phyloP scores from a whole-genome alignment of 1,284 basidiomycete genomes.

The Naganishia liquefaciens region DNA sequence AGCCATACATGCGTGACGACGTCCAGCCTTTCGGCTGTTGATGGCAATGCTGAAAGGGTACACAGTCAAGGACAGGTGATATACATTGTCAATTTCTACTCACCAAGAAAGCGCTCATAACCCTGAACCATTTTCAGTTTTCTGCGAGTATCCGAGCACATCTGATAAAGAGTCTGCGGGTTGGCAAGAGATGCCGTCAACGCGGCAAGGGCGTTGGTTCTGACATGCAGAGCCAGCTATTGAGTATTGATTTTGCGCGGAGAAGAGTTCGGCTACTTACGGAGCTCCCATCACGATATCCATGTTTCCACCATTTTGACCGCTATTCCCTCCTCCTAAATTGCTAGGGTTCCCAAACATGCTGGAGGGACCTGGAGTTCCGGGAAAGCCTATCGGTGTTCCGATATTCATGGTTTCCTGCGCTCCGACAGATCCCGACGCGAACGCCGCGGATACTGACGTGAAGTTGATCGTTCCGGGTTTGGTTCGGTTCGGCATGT shows the following conservation, averaged over 20 bases:
- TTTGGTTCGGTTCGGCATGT: constrained; percentile 20
- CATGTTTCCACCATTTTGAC: constrained; percentile 19
- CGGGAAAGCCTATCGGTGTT: constrained; percentile 9
- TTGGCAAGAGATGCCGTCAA: constrained; percentile 53
- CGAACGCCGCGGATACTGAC: constrained; percentile 18
- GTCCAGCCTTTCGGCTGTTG: constrained; percentile 51
- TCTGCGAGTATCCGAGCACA: constrained; percentile 48
- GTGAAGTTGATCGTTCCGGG: constrained; percentile 19
- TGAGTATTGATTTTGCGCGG: background rate
- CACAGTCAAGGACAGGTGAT: background rate
- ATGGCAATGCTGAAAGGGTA: constrained; percentile 45
- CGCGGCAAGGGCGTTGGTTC: constrained; percentile 49
- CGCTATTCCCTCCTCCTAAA: background rate
- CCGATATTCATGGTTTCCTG: constrained; percentile 21
- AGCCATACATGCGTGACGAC: constrained; percentile 89
- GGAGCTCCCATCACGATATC: constrained; percentile 32
- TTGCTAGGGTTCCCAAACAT: constrained; percentile 11
- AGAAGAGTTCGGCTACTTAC: constrained; percentile 11
- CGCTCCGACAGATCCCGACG: background rate
- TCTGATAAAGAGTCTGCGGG: constrained; percentile 51
- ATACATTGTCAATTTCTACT: constrained; percentile 30
- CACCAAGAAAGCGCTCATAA: constrained; percentile 50
- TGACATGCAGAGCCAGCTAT: background rate
- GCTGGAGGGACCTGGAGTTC: constrained; percentile 4
- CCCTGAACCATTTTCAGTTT: constrained; percentile 48